A percentile compares a stretch with the other conserved stretches of the same genome.
Conservation (phyloP, 2,329 filamentous ascomycete species). For the Aspergillus thermomutatus region DNA sequence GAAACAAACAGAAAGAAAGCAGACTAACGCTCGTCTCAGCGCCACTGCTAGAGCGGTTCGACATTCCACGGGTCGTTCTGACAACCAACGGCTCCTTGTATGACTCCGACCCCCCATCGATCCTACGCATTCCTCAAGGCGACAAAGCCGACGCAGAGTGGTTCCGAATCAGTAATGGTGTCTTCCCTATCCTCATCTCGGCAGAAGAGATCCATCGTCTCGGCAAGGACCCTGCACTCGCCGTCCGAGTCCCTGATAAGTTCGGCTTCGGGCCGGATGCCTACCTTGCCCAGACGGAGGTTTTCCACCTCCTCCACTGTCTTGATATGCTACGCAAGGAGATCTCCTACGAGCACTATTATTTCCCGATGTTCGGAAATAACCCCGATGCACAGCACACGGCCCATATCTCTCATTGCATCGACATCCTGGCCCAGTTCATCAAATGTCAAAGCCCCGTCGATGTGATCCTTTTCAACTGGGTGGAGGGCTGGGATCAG, state of each 20-base stretch:
- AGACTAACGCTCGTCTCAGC: not conserved
- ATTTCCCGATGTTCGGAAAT: not conserved
- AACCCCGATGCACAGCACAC: not conserved
- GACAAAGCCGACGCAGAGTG: conserved; percentile 1
- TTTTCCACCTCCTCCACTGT: conserved; percentile 5
- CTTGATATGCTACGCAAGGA: conserved; percentile 2
- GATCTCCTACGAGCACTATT: conserved; percentile 3
- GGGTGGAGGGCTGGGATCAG: not conserved
- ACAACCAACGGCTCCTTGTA: not conserved
- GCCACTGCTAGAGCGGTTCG: not conserved
- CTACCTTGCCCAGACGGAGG: conserved; percentile 1
- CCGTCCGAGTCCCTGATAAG: conserved; percentile 1
- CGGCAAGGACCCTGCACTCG: not conserved
- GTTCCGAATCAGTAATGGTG: not conserved
- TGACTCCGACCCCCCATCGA: not conserved
- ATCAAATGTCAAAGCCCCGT: not conserved
- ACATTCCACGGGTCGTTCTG: not conserved
- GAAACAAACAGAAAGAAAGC: too few relatives aligned
- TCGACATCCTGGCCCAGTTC: conserved; percentile 1
- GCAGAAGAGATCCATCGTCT: not conserved
- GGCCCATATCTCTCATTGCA: conserved; percentile 1
- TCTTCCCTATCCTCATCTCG: conserved; percentile 3
- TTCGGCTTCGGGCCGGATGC: conserved; percentile 1
- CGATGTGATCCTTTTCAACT: conserved; percentile 1
- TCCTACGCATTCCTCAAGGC: not conserved